phyloP scores from a whole-genome alignment of 495 filamentous ascomycete species.

The Podospora sp. region DNA sequence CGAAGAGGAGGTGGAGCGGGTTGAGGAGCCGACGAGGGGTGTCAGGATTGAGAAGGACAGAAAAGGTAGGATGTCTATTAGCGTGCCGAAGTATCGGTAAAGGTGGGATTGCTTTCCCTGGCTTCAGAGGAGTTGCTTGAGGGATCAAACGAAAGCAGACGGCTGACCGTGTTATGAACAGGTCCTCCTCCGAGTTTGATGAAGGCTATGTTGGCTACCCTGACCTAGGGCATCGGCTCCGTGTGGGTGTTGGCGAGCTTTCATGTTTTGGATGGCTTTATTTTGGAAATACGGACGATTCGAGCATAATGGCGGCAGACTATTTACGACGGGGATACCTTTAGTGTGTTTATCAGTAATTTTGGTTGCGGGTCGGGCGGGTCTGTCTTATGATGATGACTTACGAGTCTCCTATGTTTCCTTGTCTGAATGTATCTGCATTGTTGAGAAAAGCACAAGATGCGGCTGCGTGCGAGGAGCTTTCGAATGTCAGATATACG shows the following conservation, averaged over 20 bases:
- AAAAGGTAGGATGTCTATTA: conserved; percentile 81
- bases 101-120: conserved; percentile 33
- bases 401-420: not conserved
- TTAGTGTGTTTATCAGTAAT: too few species aligned
- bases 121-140: conserved; percentile 24
- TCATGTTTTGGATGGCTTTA: not conserved
- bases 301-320: too few species aligned
- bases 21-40: conserved; percentile 55
- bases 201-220: conserved; percentile 10
- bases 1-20: conserved; percentile 56
- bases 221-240: not conserved
- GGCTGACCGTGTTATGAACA: conserved; percentile 8
- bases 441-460: not conserved
- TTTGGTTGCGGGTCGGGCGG: not conserved
- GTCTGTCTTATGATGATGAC: not conserved
- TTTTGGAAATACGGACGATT: not conserved
- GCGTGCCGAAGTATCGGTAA: conserved; percentile 58
- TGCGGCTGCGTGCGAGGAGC: not conserved
- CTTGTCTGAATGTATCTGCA: not conserved
- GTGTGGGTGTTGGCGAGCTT: not conserved
- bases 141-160: not conserved
- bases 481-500: not conserved
- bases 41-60: conserved; percentile 77
- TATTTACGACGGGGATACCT: too few species aligned
- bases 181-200: conserved; percentile 13